Evolutionary conservation across 208 protist genomes (phyloP).

Genomic region (Crithidia fasciculata): DNA sequence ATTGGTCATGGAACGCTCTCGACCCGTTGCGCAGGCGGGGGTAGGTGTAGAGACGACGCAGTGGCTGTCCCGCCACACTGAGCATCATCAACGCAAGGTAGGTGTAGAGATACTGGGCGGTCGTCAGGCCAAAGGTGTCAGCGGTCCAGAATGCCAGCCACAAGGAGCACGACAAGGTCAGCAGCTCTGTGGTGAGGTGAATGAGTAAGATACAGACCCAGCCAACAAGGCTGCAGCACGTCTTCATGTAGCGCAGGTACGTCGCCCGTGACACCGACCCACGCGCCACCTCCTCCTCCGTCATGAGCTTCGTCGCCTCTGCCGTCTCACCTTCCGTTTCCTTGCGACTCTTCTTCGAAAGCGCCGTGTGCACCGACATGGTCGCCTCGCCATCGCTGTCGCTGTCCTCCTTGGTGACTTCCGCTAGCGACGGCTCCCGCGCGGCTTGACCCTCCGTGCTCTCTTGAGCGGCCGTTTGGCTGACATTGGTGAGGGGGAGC

Average conservation of each 20-base stretch:
- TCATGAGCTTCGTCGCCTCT: not conserved
- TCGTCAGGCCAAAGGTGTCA: slow-evolving; percentile 19
- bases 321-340: too few relatives aligned
- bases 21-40: slow-evolving; percentile 35
- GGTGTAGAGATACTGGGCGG: slow-evolving; percentile 8
- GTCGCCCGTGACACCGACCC: slow-evolving; percentile 45
- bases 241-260: slow-evolving; percentile 51
- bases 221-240: slow-evolving; percentile 13
- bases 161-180: slow-evolving; percentile 21
- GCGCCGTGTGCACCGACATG: not conserved
- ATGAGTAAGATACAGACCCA: slow-evolving; percentile 36
- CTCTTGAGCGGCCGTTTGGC: not conserved
- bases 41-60: slow-evolving; percentile 21
- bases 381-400: not conserved
- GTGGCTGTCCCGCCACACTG: slow-evolving; percentile 1
- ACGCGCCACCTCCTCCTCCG: slow-evolving; percentile 27
- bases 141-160: slow-evolving; percentile 75
- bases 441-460: too few relatives aligned
- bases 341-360: too few relatives aligned
- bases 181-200: slow-evolving; percentile 22
- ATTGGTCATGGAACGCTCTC: slow-evolving; percentile 42
- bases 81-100: slow-evolving; percentile 8
- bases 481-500: not conserved
- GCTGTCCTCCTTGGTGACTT: not conserved
- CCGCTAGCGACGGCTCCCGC: not conserved